Evolutionary conservation across 2,329 filamentous ascomycete genomes (phyloP).

Genomic region (Knoxdaviesia proteae): DNA sequence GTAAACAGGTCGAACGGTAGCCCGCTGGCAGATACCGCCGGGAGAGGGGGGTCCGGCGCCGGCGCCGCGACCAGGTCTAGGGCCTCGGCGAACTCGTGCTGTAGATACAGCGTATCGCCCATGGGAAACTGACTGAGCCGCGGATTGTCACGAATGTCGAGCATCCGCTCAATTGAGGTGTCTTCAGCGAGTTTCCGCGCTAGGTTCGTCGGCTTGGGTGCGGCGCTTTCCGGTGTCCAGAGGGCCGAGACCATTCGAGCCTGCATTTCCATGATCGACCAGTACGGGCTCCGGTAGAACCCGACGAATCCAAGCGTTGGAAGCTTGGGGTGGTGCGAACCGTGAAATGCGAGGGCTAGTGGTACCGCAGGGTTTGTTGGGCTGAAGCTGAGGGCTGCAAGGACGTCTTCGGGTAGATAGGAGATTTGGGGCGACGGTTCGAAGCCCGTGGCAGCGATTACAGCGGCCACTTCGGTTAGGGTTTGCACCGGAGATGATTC

Average conservation of each 20-base stretch:
- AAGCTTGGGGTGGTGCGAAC: constrained; percentile 37
- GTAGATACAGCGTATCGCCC: constrained; percentile 58
- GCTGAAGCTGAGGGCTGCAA: constrained; percentile 35
- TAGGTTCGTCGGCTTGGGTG: constrained; percentile 10
- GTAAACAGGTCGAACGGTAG: constrained; percentile 31
- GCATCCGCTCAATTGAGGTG: constrained; percentile 21
- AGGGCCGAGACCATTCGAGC: constrained; percentile 42
- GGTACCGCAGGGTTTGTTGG: constrained; percentile 33
- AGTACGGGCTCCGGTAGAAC: constrained; percentile 68
- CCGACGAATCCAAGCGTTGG: constrained; percentile 58
- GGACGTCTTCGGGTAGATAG: constrained; percentile 38
- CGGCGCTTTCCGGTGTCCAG: constrained; percentile 24
- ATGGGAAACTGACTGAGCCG: constrained; percentile 55
- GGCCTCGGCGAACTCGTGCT: constrained; percentile 46
- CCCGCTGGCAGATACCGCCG: constrained; percentile 18
- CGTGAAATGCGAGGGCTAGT: constrained; percentile 46
- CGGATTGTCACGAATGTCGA: constrained; percentile 28
- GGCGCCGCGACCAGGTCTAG: constrained; percentile 26
- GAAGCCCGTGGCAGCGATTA: constrained; percentile 62
- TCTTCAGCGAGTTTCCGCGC: constrained; percentile 20
- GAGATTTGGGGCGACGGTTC: constrained; percentile 40
- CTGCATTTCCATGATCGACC: constrained; percentile 79
- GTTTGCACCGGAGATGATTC: constrained; percentile 7
- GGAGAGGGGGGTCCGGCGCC: constrained; percentile 9
- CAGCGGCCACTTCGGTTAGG: constrained; percentile 37